Conservation (phyloP, 1,284 basidiomycete species). For the Ceratobasidium sp. region DNA sequence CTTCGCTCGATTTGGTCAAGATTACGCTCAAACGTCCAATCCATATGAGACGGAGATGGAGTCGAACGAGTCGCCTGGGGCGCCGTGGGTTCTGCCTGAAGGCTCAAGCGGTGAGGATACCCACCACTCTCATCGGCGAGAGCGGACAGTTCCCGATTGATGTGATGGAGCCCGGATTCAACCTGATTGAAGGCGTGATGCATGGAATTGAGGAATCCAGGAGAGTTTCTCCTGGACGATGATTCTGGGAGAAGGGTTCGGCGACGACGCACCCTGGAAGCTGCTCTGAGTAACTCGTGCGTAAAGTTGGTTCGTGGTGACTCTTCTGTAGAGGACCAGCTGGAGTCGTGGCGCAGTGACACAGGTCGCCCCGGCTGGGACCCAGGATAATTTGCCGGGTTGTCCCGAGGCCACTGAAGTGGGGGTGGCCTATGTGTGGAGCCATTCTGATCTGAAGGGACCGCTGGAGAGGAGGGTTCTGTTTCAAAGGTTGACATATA, state of each 20-base stretch:
- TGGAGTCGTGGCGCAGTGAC: constrained; percentile 1
- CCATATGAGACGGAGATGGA: constrained; percentile 8
- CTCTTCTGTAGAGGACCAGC: constrained; percentile 19
- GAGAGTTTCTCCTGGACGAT: constrained; percentile 7
- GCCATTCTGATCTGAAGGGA: background rate
- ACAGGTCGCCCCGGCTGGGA: background rate
- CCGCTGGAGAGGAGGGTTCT: background rate
- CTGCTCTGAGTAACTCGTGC: constrained; percentile 28
- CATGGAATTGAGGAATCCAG: constrained; percentile 20
- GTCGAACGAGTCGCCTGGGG: background rate
- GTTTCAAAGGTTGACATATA: constrained; percentile 5
- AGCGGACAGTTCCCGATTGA: constrained; percentile 13
- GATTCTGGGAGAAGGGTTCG: constrained; percentile 35
- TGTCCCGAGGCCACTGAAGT: constrained; percentile 7
- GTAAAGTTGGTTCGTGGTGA: constrained; percentile 15
- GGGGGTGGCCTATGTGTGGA: background rate
- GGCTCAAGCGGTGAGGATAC: background rate
- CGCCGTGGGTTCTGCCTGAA: background rate
- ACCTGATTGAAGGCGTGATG: constrained; percentile 31
- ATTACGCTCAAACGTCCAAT: constrained; percentile 13
- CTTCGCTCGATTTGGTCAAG: constrained; percentile 11
- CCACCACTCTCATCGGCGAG: constrained; percentile 22
- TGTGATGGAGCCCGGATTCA: constrained; percentile 33
- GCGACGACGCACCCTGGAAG: constrained; percentile 34
- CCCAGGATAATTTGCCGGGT: background rate